Evolutionary conservation across 495 filamentous ascomycete species (phyloP).

Genomic region (Penicillium egyptiacum): DNA sequence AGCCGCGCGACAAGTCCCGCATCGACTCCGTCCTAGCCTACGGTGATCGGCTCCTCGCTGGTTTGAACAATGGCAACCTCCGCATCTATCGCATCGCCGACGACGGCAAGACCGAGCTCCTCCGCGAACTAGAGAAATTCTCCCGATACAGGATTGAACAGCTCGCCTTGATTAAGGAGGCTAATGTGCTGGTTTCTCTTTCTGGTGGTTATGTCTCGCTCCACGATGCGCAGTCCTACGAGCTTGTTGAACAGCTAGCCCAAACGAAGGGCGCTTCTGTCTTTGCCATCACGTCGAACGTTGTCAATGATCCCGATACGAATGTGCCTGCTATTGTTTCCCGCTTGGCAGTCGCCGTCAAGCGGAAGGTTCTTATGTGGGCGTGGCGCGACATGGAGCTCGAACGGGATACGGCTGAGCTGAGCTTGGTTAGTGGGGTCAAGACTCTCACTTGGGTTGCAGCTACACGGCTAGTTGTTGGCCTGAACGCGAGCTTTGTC

Average conservation of each 20-base stretch:
- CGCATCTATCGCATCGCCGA: conserved; percentile 91
- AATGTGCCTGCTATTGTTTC: conserved; percentile 89
- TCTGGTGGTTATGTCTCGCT: conserved; percentile 84
- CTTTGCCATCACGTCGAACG: conserved; percentile 92
- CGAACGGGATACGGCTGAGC: conserved; percentile 67
- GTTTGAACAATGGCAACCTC: conserved; percentile 83
- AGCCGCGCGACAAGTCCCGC: conserved; percentile 87
- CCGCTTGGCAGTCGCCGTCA: conserved; percentile 84
- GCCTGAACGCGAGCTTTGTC: conserved; percentile 84
- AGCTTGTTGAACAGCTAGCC: conserved; percentile 71
- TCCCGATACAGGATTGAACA: conserved; percentile 85
- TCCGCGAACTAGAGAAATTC: conserved; percentile 93
- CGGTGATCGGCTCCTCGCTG: conserved; percentile 87
- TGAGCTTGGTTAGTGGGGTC: conserved; percentile 74
- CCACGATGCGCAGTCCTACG: conserved; percentile 83
- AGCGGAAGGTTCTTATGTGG: conserved; percentile 86
- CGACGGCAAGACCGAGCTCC: conserved; percentile 65
- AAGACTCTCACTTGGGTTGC: conserved; percentile 87
- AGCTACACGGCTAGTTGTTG: conserved; percentile 79
- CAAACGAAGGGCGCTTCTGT: conserved; percentile 84
- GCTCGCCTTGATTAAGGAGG: conserved; percentile 92
- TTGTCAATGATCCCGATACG: conserved; percentile 82
- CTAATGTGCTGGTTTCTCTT: conserved; percentile 83
- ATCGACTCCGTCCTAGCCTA: conserved; percentile 93
- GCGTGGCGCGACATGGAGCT: conserved; percentile 95